Evolutionary conservation across 768 basidiomycete genomes (phyloP), one percentile per base, ranked within the genome.

Genomic region (Clavaria fumosa): DNA sequence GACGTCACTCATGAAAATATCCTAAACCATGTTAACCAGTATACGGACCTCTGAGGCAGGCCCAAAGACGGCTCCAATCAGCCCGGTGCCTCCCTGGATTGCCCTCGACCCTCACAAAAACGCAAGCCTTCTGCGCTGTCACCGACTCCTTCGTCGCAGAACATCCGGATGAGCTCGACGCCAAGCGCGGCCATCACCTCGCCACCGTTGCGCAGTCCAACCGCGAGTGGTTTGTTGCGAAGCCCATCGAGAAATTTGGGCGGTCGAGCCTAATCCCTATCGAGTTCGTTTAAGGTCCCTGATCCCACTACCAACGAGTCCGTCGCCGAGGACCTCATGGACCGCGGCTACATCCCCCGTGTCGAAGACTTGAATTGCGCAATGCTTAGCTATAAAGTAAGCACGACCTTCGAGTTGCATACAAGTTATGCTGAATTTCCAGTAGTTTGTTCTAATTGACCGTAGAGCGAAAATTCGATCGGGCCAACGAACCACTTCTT

Each of bases 301-400:
- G 91, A 99, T 56, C 91, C 91, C 14, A 62, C 72, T 7, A 89
- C 93, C 18, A 85, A 81, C 27, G 67, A 72, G 42, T 66, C 89
- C 19, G 65, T 97, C 46, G 61, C 67, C 4, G 66, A 71, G 18
- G 63, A 66, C 5, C 70, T 95, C 40, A 88, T 96, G 56, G 81
- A 89, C 48, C 69, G 72, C 9, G 89, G 89, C 14, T 79, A 79
- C 42, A 68, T 99, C 14, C 95, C 95, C 18, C 79, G 76, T 45
- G 91, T 99, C n/a, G 95, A 99, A 54, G 91, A 96, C 42, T 99
- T 95, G 95, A 97, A 97, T 57, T 77, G 78, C 48, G 81, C 86
- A 17, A 85, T 96, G 69, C 70, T 90, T 39, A 80, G 69, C 47
- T 99, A 99, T 66, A 97, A 97, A 58, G 85, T 88, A 47, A 88